Evolutionary conservation across 2,329 filamentous ascomycete species (phyloP).

Genomic region (Graphiopsis chlorocephala): DNA sequence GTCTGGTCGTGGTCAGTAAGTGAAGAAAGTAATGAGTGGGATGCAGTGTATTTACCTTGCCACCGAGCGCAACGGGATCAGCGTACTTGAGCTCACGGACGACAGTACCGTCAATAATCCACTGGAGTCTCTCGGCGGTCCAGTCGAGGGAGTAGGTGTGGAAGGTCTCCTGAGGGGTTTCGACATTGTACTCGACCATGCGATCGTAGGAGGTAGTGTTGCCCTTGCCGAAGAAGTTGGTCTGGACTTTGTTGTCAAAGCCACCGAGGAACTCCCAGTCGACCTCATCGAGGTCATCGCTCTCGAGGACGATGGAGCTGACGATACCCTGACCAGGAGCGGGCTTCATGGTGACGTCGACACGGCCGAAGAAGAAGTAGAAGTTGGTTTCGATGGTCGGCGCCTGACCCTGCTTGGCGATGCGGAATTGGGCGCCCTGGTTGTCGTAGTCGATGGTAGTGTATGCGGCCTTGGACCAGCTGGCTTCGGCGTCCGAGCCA

Average conservation of each 20-base stretch:
- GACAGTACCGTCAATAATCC: slow-evolving; percentile 65
- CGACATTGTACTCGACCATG: slow-evolving; percentile 60
- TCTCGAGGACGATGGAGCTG: slow-evolving; percentile 77
- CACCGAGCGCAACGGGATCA: slow-evolving; percentile 58
- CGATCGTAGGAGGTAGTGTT: slow-evolving; percentile 69
- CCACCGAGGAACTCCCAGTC: slow-evolving; percentile 80
- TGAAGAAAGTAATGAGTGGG: slow-evolving; percentile 48
- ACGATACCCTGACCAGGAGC: slow-evolving; percentile 65
- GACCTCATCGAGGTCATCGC: slow-evolving; percentile 79
- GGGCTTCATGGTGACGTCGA: slow-evolving; percentile 48
- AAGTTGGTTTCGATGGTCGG: slow-evolving; percentile 76
- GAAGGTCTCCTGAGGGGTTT: slow-evolving; percentile 55
- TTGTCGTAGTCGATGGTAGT: slow-evolving; percentile 63
- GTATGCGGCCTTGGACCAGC: slow-evolving; percentile 60
- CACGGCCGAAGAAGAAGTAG: slow-evolving; percentile 68
- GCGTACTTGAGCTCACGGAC: slow-evolving; percentile 66
- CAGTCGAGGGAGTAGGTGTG: slow-evolving; percentile 73
- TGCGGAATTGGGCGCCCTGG: slow-evolving; percentile 68
- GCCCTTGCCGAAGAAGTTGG: slow-evolving; percentile 76
- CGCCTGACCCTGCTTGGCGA: slow-evolving; percentile 68
- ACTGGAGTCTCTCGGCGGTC: slow-evolving; percentile 65
- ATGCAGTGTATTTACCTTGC: slow-evolving; percentile 48
- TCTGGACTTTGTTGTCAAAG: slow-evolving; percentile 60
- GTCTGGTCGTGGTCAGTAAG: slow-evolving; percentile 57
- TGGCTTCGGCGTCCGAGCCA: slow-evolving; percentile 60